Conservation (phyloP, 1,284 basidiomycete species). For the Chondrostereum purpureum region DNA sequence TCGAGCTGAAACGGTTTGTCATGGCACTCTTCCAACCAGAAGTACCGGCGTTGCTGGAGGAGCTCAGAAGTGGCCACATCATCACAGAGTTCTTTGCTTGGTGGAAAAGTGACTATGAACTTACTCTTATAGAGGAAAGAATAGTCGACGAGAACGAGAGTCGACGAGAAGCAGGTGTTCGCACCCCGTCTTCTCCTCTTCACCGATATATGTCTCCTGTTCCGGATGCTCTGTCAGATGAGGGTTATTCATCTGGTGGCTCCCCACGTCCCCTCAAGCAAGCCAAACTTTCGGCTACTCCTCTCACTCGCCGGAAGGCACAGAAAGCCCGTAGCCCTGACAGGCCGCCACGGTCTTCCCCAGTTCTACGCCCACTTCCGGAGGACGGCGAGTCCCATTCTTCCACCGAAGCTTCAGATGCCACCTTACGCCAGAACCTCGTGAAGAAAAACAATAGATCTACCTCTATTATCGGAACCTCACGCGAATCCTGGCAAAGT, state of each 20-base stretch:
- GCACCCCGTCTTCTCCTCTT: conserved; percentile 15
- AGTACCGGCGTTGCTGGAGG: conserved; percentile 57
- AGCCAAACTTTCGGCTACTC: too few relatives aligned
- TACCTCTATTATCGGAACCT: too few relatives aligned
- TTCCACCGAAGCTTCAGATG: too few relatives aligned
- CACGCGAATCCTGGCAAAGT: conserved; percentile 40
- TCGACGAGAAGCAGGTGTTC: conserved; percentile 8
- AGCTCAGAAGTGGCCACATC: conserved; percentile 50
- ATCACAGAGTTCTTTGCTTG: conserved; percentile 72
- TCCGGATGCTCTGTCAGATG: conserved; percentile 27
- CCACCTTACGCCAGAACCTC: too few relatives aligned
- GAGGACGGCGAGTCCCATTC: too few relatives aligned
- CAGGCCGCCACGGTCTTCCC: background rate
- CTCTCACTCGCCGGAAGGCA: too few relatives aligned
- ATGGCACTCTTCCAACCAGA: conserved; percentile 50
- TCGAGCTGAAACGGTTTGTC: conserved; percentile 54
- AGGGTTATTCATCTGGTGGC: conserved; percentile 16
- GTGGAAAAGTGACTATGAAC: conserved; percentile 66
- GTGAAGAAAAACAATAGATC: too few relatives aligned
- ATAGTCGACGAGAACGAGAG: conserved; percentile 11
- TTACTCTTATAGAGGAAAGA: conserved; percentile 33
- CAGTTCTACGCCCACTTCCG: background rate
- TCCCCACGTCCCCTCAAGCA: too few relatives aligned
- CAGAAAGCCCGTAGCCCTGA: too few relatives aligned
- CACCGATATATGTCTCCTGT: conserved; percentile 8